Evolutionary conservation across 345 rosid genomes (phyloP).

Genomic region (Euphorbia tirucalli): DNA sequence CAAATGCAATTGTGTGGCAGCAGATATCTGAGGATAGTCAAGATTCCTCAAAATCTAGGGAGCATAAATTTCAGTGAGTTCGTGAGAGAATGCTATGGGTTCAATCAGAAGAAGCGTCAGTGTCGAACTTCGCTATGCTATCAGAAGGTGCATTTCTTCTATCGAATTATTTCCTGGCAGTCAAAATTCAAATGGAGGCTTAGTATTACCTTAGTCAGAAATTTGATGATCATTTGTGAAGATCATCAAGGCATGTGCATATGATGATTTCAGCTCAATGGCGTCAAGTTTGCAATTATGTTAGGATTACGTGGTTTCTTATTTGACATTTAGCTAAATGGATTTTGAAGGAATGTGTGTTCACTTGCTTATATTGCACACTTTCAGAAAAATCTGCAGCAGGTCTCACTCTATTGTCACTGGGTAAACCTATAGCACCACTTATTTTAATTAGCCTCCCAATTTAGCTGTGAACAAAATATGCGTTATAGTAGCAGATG

Average conservation of each 20-base stretch:
- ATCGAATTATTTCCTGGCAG: neutral
- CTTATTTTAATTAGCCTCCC: neutral
- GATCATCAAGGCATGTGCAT: neutral
- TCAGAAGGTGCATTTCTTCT: constrained; percentile 11
- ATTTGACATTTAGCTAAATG: neutral
- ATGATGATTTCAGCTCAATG: neutral
- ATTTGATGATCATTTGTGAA: neutral
- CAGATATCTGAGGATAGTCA: neutral
- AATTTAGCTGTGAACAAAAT: neutral
- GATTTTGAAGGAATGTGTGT: neutral
- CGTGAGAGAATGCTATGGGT: neutral
- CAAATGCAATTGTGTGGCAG: neutral
- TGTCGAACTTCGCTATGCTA: neutral
- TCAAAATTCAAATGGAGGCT: neutral
- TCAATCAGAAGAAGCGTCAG: constrained; percentile 4
- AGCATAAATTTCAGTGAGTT: neutral
- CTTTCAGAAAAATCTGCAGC: neutral
- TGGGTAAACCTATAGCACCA: neutral
- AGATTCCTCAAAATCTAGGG: neutral
- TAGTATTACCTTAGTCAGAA: neutral
- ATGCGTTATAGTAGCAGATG: neutral
- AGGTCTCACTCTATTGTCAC: neutral
- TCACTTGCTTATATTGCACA: neutral
- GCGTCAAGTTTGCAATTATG: neutral
- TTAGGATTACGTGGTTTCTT: neutral